A percentile compares a stretch with the other conserved stretches of the same genome.
phyloP scores from a whole-genome alignment of 2,329 filamentous ascomycete genomes.

The Diplodia mutila region DNA sequence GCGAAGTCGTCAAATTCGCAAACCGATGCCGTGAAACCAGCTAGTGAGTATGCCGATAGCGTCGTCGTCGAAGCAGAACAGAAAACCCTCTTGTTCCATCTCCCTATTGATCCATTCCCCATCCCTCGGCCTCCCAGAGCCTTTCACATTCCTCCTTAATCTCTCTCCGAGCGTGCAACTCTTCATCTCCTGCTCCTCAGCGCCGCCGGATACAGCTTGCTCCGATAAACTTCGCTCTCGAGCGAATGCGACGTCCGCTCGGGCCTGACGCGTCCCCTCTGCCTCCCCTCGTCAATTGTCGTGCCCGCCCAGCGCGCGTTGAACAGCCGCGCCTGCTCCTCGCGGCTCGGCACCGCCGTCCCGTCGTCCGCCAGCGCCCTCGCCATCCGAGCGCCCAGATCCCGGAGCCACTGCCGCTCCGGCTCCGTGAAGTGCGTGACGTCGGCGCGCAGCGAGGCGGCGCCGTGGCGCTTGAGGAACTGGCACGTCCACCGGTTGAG shows the following conservation, averaged over 20 bases:
- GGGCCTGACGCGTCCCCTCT: neutral
- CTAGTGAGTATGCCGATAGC: too few relatives aligned
- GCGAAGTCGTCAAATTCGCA: too few relatives aligned
- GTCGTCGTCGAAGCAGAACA: too few relatives aligned
- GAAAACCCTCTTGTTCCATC: too few relatives aligned
- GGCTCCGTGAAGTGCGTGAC: neutral
- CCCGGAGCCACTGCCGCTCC: neutral
- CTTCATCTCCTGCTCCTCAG: neutral
- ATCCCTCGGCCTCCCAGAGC: too few relatives aligned
- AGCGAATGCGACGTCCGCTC: neutral
- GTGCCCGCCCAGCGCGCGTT: neutral
- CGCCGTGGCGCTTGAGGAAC: neutral
- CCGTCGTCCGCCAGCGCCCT: too few relatives aligned
- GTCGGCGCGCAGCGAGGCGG: neutral
- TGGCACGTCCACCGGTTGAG: conserved; percentile 13
- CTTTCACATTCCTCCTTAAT: too few relatives aligned
- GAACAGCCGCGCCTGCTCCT: neutral
- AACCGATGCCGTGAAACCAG: too few relatives aligned
- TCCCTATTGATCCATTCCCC: too few relatives aligned
- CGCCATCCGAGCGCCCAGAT: neutral
- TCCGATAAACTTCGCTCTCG: neutral
- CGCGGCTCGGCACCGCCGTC: neutral
- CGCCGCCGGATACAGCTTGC: neutral
- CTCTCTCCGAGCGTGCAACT: too few relatives aligned
- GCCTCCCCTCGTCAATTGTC: too few relatives aligned